Conservation (phyloP, 331 rosid genomes). For the Pyracantha coccinea region DNA sequence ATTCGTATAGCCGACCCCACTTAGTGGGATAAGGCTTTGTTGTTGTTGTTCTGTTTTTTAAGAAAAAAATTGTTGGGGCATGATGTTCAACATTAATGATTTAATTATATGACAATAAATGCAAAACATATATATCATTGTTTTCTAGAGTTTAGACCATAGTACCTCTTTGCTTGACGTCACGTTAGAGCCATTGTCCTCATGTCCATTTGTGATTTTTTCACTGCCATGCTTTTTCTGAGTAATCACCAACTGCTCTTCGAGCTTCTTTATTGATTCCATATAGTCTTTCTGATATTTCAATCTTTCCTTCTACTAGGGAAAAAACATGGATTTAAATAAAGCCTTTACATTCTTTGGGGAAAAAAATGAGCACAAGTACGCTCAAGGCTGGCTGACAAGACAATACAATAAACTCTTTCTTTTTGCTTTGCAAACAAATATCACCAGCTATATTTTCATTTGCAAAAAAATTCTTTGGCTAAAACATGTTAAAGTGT, state of each 20-base stretch:
- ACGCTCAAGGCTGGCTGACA: background rate
- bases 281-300: constrained; percentile 84
- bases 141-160: background rate
- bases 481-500: background rate
- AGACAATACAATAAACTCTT: background rate
- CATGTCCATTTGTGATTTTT: constrained; percentile 25
- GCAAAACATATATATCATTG: background rate
- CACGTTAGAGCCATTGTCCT: constrained; percentile 10
- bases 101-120: background rate
- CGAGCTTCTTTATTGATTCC: constrained; percentile 91
- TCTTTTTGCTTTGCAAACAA: background rate
- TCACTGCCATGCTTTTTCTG: constrained; percentile 42
- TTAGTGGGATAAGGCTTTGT: no score
- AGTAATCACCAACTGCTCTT: constrained; percentile 61
- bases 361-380: background rate
- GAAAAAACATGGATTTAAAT: constrained; percentile 15
- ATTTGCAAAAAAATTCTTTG: background rate
- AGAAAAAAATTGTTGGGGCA: background rate
- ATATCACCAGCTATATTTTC: background rate
- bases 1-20: no score
- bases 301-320: constrained; percentile 64
- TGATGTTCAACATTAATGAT: background rate
- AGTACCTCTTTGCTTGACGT: constrained; percentile 40
- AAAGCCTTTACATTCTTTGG: background rate
- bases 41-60: background rate